Evolutionary conservation across 352 stramenopile genomes (phyloP), one percentile per base, ranked within the genome.

Genomic region (Phytophthora uliginosa): DNA sequence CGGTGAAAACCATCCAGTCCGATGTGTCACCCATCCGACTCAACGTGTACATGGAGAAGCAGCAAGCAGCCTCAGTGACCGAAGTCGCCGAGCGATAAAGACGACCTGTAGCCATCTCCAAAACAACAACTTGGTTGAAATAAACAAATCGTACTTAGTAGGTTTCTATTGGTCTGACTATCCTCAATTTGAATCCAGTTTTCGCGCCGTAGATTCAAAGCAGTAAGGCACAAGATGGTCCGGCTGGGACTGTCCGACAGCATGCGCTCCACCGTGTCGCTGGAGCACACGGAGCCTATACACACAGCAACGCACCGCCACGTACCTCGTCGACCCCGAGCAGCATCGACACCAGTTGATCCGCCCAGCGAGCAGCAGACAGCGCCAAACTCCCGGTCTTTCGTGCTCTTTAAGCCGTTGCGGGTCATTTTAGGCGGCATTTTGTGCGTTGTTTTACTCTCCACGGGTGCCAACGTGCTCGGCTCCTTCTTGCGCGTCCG

Each of bases 41-140:
- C 45, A 84, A 88, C 26, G n/a, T 95, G 15, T 95, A 92, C 59
- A 66, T 92, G 38, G 78, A 92, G 75, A 72, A 78, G 31, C 59
- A 73, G 62, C 62, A 52, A 26, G 12, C 40, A 62, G 10, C 47
- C 9, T 20, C 51, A 38, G 40, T 48, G 28, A 45, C 59, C 13
- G 13, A 53, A 47, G 24, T 50, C 26, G 20, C 4, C 2, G 42
- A 52, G 5, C 1, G 15, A 56, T 36, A 18, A 74, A 61, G 51
- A 60, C 40, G 40, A 48, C 9, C 9, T 52, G 52, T 65, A 57
- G 34, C 50, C 61, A 57, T 31, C 28, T 31, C 7, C 28, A 31
- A n/a, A 31, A 7, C 4, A 28, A 2, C 26, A 28, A 28, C 36
- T 17, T 42, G 6, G 9, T 1, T 42, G 5, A 42, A 12, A 17